phyloP scores from a whole-genome alignment of 2,329 filamentous ascomycete species.

The Fusarium cicatricum region DNA sequence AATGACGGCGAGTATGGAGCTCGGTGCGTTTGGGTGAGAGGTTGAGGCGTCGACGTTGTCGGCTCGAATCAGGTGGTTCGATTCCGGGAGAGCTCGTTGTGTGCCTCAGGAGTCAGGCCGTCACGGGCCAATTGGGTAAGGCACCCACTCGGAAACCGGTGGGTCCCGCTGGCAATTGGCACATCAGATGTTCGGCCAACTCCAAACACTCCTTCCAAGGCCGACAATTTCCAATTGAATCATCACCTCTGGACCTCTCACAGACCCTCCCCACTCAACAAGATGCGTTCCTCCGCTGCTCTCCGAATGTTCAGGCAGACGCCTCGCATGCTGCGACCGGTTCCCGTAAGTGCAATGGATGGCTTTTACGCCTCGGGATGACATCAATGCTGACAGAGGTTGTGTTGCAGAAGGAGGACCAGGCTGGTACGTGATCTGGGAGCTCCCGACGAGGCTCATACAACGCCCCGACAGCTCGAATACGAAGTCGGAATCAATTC shows the following conservation, averaged over 20 bases:
- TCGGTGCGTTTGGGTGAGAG: conserved; percentile 44
- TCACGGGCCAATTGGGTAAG: conserved; percentile 48
- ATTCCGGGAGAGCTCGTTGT: conserved; percentile 43
- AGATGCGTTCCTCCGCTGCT: conserved; percentile 72
- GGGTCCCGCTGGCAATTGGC: conserved; percentile 47
- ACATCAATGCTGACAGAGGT: conserved; percentile 39
- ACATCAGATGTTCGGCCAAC: conserved; percentile 48
- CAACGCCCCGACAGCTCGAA: conserved; percentile 21
- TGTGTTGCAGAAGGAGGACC: conserved; percentile 67
- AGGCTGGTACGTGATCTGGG: conserved; percentile 65
- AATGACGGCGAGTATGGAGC: conserved; percentile 50
- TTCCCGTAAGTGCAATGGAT: conserved; percentile 68
- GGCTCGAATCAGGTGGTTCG: conserved; percentile 54
- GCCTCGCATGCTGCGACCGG: conserved; percentile 71
- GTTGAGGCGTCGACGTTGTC: conserved; percentile 48
- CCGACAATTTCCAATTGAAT: conserved; percentile 47
- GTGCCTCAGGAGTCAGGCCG: conserved; percentile 50
- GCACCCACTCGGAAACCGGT: conserved; percentile 43
- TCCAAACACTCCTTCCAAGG: conserved; percentile 43
- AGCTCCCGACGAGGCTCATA: conserved; percentile 18
- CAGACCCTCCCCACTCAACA: conserved; percentile 49
- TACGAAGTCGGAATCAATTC: conserved; percentile 14
- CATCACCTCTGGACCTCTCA: conserved; percentile 40
- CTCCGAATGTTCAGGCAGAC: conserved; percentile 74
- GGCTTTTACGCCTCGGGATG: conserved; percentile 32